Conservation (phyloP, 495 filamentous ascomycete species). For the Trichoderma reesei region DNA sequence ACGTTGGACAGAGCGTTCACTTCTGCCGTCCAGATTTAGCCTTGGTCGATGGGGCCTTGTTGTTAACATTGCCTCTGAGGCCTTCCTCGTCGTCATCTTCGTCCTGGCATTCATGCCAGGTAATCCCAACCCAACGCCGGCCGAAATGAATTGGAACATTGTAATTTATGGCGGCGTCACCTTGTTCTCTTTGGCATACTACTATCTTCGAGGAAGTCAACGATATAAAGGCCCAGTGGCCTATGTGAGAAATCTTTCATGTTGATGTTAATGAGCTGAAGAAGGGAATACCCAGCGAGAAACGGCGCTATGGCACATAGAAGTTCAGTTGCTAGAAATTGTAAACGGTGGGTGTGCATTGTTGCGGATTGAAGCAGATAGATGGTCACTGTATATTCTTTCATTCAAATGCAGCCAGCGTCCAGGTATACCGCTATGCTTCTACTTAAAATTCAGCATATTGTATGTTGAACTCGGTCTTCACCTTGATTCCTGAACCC, state of each 20-base stretch:
- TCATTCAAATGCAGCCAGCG: too few species aligned
- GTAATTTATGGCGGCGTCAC: constrained; percentile 39
- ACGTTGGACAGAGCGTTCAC: constrained; percentile 13
- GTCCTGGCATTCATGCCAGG: constrained; percentile 47
- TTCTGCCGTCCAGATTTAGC: constrained; percentile 38
- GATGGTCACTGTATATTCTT: too few species aligned
- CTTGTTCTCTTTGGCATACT: constrained; percentile 36
- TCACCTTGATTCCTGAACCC: background rate
- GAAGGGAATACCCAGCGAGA: too few species aligned
- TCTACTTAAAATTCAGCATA: too few species aligned
- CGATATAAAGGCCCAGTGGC: constrained; percentile 25
- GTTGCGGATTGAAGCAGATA: too few species aligned
- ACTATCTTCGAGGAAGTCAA: constrained; percentile 31
- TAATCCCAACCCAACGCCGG: constrained; percentile 27
- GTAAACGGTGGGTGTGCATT: too few species aligned
- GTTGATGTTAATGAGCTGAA: too few species aligned
- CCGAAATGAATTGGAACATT: constrained; percentile 42
- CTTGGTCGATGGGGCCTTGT: constrained; percentile 39
- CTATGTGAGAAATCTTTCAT: constrained; percentile 5
- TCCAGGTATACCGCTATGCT: too few species aligned
- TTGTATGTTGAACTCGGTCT: background rate
- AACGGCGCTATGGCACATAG: too few species aligned
- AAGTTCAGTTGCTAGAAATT: too few species aligned
- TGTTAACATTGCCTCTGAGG: constrained; percentile 35
- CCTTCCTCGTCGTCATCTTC: constrained; percentile 38